phyloP scores from a whole-genome alignment of 192 early-diverging fungal genomes.

The Coemansia sp. region DNA sequence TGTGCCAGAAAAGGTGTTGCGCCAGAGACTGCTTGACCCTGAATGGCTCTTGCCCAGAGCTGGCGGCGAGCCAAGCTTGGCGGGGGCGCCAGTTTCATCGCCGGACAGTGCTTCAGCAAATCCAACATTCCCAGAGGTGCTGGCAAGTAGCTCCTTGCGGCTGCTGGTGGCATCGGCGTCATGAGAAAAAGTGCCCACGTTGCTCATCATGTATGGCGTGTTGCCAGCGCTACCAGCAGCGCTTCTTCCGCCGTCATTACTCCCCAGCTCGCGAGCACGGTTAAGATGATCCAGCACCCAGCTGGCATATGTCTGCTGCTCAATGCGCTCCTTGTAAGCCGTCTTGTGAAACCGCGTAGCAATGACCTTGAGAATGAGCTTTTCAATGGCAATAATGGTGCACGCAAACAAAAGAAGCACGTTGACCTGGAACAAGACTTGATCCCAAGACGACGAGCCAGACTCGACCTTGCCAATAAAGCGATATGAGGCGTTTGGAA shows the following conservation, averaged over 20 bases:
- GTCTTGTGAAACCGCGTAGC: conserved; percentile 63
- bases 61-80: conserved; percentile 17
- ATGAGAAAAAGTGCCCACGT: conserved; percentile 16
- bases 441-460: conserved; percentile 44
- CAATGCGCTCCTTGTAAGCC: conserved; percentile 62
- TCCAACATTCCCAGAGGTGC: not conserved
- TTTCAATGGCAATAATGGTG: conserved; percentile 55
- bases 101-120: not conserved
- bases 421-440: conserved; percentile 56
- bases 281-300: conserved; percentile 59
- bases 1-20: conserved; percentile 19
- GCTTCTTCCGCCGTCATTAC: not conserved
- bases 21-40: conserved; percentile 27
- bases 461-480: conserved; percentile 41
- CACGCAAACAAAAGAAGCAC: conserved; percentile 49
- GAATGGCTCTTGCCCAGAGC: conserved; percentile 19
- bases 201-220: conserved; percentile 16
- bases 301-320: conserved; percentile 55
- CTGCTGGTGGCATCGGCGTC: conserved; percentile 19
- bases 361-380: conserved; percentile 59
- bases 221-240: conserved; percentile 1
- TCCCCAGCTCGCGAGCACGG: conserved; percentile 52
- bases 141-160: conserved; percentile 32
- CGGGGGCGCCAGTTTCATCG: not conserved
- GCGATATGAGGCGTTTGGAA: conserved; percentile 47